A percentile compares a stretch with the other conserved stretches of the same genome.
These are phyloP conservation scores for Bruguiera hainesii DNA, from an alignment of 441 rosid species.

Conservation along the genomic window DNA sequence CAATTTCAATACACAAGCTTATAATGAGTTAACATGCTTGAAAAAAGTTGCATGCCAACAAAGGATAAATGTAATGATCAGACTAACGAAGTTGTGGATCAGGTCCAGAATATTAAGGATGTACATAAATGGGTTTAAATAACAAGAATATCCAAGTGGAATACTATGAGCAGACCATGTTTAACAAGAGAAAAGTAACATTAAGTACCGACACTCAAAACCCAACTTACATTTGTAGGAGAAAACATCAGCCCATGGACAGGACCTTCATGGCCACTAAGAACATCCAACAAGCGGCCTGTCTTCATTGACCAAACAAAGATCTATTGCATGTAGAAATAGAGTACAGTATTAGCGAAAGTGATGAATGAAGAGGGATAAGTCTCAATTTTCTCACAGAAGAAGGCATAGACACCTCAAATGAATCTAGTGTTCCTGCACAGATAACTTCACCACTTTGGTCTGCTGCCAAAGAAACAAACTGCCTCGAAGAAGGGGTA, in stretches of 20 bases:
- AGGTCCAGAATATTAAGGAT: background rate
- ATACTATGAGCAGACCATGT: background rate
- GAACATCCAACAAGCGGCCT: constrained; percentile 83
- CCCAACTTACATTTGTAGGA: constrained; percentile 66
- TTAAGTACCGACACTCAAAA: constrained; percentile 6
- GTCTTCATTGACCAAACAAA: constrained; percentile 99
- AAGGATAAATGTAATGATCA: background rate
- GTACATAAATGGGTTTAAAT: background rate
- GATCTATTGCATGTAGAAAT: constrained; percentile 43
- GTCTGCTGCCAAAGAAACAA: constrained; percentile 94
- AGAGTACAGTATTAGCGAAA: constrained; percentile 10
- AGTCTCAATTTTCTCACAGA: constrained; percentile 6
- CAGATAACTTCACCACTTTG: constrained; percentile 93
- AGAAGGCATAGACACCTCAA: constrained; percentile 56
- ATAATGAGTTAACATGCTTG: background rate
- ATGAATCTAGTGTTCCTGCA: constrained; percentile 96
- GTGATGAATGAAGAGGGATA: constrained; percentile 12
- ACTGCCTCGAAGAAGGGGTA: constrained; percentile 89
- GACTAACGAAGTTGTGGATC: background rate
- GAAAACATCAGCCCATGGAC: constrained; percentile 94
- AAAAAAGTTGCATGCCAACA: background rate
- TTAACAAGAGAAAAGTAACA: background rate
- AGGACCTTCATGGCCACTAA: constrained; percentile 97
- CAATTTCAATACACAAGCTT: background rate
- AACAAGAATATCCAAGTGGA: constrained; percentile 7